Evolutionary conservation across 768 basidiomycete species (phyloP), one percentile per base, ranked within the genome.

Genomic region (Lentinula edodes): DNA sequence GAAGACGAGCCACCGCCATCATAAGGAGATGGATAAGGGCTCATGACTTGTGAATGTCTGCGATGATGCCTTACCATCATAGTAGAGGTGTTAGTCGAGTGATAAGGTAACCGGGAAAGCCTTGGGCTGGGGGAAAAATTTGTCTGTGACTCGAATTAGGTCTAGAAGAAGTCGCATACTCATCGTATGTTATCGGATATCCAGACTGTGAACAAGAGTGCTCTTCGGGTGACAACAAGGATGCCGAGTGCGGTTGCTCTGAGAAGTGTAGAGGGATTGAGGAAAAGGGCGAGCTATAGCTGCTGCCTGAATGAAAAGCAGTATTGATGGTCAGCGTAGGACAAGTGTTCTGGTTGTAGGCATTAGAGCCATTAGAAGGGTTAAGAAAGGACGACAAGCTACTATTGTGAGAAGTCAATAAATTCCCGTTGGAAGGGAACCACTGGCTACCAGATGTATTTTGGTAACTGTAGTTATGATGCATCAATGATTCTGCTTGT

Each of bases 1-100:
- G 59, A 60, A 52, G 59, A 52, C 7, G 59, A 58, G 2, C 58
- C 58, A 12, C 58, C 59, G 6, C 59, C 76, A 58, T 86, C 86
- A 72, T 93, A 93, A 50, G 91, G 90, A 63, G 85, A 88, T 16
- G 91, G 91, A 73, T 93, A 93, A 12, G 91, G 91, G 67, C 86
- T 89, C 80, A 93, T 87, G 0, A 91, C 91, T 71, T 93, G 91
- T 70, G 88, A 90, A 72, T 93, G 91, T 61, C 91, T 83, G 48
- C 91, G 82, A 50, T 82, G 81, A 35, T 91, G 82, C 32, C 90
- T 84, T 39, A 93, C 82, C 71, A 88, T 86, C 58, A 91, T 73
- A 15, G 87, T 83, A 23, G 75, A 77, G 5, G 78, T 71, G 43
- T 75, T 20, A 16, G 28, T 36, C 0, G 59, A 38, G n/a, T 58